Evolutionary conservation across 768 basidiomycete species (phyloP), one percentile per base, ranked within the genome.

Genomic region (Pisolithus orientalis): DNA sequence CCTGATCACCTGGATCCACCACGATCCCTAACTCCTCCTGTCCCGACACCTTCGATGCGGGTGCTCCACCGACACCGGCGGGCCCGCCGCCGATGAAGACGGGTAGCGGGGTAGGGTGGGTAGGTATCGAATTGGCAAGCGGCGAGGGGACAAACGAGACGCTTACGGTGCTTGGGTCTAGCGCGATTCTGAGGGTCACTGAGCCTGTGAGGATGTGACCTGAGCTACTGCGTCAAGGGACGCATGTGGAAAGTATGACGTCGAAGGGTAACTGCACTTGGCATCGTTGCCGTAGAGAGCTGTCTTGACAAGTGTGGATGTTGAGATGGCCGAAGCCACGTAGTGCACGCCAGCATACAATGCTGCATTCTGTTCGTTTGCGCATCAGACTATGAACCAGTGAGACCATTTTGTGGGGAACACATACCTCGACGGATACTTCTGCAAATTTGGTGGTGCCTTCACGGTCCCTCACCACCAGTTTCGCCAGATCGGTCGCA

Each of bases 371-470:
- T 93, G 45, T 25, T 24, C 40, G 46, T 8, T 51, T 34, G 34
- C 5, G 34, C 34, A 14, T 34, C 14, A 14, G 34, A 34, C 11
- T 34, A 13, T 14, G 34, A 34, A 34, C 11, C 31, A 11, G 31
- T 32, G 11, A 10, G 8, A 34, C 13, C 10, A 8, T n/a, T 50
- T 43, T 39, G 6, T 56, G 14, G 25, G 27, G 38, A 43, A 51
- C 40, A 60, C 80, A 37, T 54, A 91, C 94, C 77, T 92, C 82
- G 50, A 99, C 94, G 11, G 80, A 82, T 25, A 98, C 83, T 2
- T 89, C 91, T 25, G 98, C 94, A 67, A 99, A 98, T 66, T 99
- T 99, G 24, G 94, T 96, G 0, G 96, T 95, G 4, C 96, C 96
- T 66, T 99, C 96, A 5, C 96, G 95, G 59, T 98, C 96, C 44